Percentiles rank a stretch among this genome's conserved stretches.
Conservation (phyloP, 2,329 filamentous ascomycete genomes). For the Hawksworthiomyces lignivorus region DNA sequence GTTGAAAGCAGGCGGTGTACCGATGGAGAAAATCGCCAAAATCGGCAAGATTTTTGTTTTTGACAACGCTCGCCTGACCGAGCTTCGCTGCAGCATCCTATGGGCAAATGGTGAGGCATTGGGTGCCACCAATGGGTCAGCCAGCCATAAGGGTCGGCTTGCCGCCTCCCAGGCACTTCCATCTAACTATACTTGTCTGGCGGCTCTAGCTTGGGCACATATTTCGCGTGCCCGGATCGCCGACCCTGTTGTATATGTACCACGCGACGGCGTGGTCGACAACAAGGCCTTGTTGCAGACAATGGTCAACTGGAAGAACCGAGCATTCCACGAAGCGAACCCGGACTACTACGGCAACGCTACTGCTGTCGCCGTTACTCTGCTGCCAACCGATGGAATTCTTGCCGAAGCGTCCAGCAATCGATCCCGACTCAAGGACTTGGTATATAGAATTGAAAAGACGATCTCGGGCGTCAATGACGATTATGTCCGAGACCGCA, state of each 20-base stretch:
- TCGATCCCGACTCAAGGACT: slow-evolving; percentile 19
- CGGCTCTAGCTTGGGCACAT: slow-evolving; percentile 33
- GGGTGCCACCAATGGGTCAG: not conserved
- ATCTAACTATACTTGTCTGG: slow-evolving; percentile 33
- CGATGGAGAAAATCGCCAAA: slow-evolving; percentile 24
- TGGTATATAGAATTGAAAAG: slow-evolving; percentile 24
- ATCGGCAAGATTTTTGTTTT: slow-evolving; percentile 36
- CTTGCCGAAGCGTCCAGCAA: slow-evolving; percentile 8
- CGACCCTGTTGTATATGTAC: slow-evolving; percentile 7
- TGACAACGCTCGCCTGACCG: slow-evolving; percentile 22
- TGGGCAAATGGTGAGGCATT: not conserved
- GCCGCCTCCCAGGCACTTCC: slow-evolving; percentile 14
- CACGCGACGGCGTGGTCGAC: not conserved
- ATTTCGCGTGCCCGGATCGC: slow-evolving; percentile 26
- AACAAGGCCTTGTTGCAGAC: slow-evolving; percentile 26
- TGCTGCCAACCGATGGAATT: slow-evolving; percentile 13
- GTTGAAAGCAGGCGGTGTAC: slow-evolving; percentile 18
- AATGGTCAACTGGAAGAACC: slow-evolving; percentile 33
- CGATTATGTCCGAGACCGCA: slow-evolving; percentile 29
- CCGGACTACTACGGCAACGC: slow-evolving; percentile 35
- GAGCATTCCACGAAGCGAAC: slow-evolving; percentile 24
- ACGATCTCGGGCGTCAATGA: slow-evolving; percentile 32
- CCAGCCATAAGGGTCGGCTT: no score
- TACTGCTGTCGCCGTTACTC: slow-evolving; percentile 30
- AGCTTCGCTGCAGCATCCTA: slow-evolving; percentile 22